Evolutionary conservation across 2,329 filamentous ascomycete genomes (phyloP), one percentile per base, ranked within the genome.

Genomic region (Xylariaceae sp.): DNA sequence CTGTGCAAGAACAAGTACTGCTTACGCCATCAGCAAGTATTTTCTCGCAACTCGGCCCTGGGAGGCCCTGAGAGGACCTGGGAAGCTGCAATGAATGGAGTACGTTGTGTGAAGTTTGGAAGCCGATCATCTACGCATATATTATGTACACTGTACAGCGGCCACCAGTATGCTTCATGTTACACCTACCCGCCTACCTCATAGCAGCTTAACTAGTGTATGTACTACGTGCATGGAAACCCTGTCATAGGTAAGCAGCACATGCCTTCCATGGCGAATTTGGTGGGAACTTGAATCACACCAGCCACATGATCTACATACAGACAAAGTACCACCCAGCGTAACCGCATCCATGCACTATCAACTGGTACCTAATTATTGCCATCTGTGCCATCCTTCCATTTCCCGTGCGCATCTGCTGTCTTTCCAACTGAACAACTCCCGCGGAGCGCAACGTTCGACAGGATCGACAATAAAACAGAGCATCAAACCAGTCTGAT

Each of bases 361-460:
- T 16, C 32, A 16, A 16, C 32, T 14, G 32, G n/a, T n/a, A n/a
- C n/a, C n/a, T n/a, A n/a, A n/a, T n/a, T 37, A 37, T 37, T 37
- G n/a, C n/a, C n/a, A n/a, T 37, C 14, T 12, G 32, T 10, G n/a
- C 32, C 32, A 37, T 37, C 14, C 32, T 37, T 37, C 32, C 32
- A 37, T 16, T 37, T 14, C 32, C 32, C 32, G 14, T 37, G 32
- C 32, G 32, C 5, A 4, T 37, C 32, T 16, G 32, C 32, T 16
- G 32, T 37, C 12, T 14, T 37, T 37, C 32, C 14, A 12, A 37
- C 32, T 37, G 32, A 37, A 37, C 32, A 37, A 37, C 49, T 46
- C 50, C 54, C 50, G 50, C 50, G 53, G 54, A 62, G 56, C 45
- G 40, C 56, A 59, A 19, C 44, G 45, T 45, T 54, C 48, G 48